Conservation (phyloP, 1,284 basidiomycete genomes). For the Erythrobasidium hasegawianum region DNA sequence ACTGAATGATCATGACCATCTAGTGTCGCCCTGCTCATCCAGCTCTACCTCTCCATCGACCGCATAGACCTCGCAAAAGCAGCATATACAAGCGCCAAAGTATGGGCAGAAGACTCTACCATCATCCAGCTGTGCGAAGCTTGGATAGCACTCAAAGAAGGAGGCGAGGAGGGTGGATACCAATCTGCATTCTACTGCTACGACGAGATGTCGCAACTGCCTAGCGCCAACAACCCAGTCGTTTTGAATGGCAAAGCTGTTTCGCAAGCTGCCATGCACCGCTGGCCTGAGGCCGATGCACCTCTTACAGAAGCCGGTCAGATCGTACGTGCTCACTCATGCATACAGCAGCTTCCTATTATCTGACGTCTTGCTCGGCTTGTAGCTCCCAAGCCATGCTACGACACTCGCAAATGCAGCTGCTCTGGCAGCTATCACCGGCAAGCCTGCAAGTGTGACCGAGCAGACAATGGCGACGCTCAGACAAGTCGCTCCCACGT, state of each 20-base stretch:
- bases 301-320: constrained; percentile 74
- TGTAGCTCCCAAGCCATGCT: constrained; percentile 41
- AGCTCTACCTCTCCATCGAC: constrained; percentile 79
- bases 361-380: no score
- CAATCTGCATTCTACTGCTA: constrained; percentile 72
- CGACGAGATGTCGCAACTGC: constrained; percentile 84
- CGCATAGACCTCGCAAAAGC: constrained; percentile 79
- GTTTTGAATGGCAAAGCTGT: constrained; percentile 78
- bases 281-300: constrained; percentile 74
- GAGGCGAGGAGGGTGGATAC: constrained; percentile 52
- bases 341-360: no score
- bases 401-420: constrained; percentile 41
- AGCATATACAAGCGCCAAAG: constrained; percentile 73
- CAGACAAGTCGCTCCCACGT: constrained; percentile 58
- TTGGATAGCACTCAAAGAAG: constrained; percentile 65
- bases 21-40: constrained; percentile 74
- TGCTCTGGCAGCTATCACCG: constrained; percentile 28
- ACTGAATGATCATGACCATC: not conserved
- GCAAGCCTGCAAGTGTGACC: constrained; percentile 15
- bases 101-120: constrained; percentile 81
- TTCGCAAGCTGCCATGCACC: constrained; percentile 72
- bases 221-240: constrained; percentile 65
- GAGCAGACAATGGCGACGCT: constrained; percentile 53
- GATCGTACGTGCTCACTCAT: constrained; percentile 57
- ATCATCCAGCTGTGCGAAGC: constrained; percentile 86